Percentiles rank a stretch among this genome's conserved stretches.
phyloP scores from a whole-genome alignment of 1,284 basidiomycete species.

The Athelia sp. region DNA sequence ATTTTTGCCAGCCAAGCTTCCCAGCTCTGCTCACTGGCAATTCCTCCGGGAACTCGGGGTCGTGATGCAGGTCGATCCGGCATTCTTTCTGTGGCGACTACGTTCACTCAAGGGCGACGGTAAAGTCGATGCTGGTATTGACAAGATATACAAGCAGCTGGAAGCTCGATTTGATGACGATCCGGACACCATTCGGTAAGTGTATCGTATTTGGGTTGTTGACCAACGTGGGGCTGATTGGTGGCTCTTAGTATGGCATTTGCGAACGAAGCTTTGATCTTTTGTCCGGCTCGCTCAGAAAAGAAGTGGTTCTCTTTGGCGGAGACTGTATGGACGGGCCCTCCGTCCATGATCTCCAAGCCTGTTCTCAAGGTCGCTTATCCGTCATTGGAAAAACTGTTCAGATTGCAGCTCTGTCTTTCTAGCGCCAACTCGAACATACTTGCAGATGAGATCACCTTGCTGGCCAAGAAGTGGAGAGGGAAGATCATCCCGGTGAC shows the following conservation, averaged over 20 bases:
- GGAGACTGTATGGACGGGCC: not conserved
- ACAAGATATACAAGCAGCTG: not conserved
- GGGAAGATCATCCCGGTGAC: not conserved
- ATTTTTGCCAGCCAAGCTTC: not conserved
- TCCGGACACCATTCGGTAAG: not conserved
- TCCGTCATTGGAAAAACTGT: not conserved
- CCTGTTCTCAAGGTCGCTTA: not conserved
- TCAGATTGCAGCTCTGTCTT: not conserved
- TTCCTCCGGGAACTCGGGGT: not conserved
- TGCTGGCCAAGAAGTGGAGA: not conserved
- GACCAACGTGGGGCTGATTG: not conserved
- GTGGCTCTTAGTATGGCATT: not conserved
- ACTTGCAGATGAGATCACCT: not conserved
- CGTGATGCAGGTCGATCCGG: not conserved
- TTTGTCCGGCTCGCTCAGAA: not conserved
- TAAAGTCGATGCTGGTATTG: not conserved
- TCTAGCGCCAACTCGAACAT: not conserved
- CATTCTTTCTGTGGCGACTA: not conserved
- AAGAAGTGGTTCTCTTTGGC: not conserved
- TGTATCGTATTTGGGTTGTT: not conserved
- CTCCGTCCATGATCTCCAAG: not conserved
- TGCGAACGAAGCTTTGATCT: not conserved
- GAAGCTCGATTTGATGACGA: conserved; percentile 1
- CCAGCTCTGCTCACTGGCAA: not conserved
- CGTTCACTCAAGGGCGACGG: not conserved